Percentiles rank a stretch among this genome's conserved stretches.
Conservation (phyloP, 2,329 filamentous ascomycete genomes). For the Drechslerella stenobrocha region DNA sequence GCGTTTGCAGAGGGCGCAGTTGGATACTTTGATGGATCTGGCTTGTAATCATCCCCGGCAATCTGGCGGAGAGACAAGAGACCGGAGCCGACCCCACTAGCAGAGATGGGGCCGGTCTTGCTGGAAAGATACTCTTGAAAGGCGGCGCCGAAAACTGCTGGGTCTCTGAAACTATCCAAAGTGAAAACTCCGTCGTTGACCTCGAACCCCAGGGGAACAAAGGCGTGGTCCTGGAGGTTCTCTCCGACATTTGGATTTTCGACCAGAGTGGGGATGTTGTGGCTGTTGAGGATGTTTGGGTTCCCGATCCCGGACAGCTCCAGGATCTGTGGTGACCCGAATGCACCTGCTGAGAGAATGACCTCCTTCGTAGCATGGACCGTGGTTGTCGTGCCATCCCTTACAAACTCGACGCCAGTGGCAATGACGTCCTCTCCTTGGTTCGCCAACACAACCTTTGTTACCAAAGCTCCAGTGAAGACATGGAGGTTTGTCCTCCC, state of each 20-base stretch:
- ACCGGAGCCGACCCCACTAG: slow-evolving; percentile 27
- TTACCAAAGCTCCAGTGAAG: slow-evolving; percentile 59
- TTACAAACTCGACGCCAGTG: slow-evolving; percentile 58
- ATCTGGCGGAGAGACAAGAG: slow-evolving; percentile 38
- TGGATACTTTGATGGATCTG: background rate
- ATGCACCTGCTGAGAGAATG: slow-evolving; percentile 64
- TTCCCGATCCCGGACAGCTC: slow-evolving; percentile 66
- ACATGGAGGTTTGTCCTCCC: slow-evolving; percentile 59
- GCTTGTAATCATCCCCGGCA: slow-evolving; percentile 13
- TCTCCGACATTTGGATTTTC: slow-evolving; percentile 59
- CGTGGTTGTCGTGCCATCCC: slow-evolving; percentile 53
- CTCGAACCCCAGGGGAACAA: slow-evolving; percentile 34
- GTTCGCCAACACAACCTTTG: slow-evolving; percentile 58
- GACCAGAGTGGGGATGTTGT: slow-evolving; percentile 58
- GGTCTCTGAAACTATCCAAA: slow-evolving; percentile 34
- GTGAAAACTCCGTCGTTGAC: slow-evolving; percentile 40
- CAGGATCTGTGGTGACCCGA: slow-evolving; percentile 64
- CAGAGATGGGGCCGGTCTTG: slow-evolving; percentile 29
- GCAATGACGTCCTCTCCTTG: slow-evolving; percentile 52
- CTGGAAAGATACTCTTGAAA: slow-evolving; percentile 24
- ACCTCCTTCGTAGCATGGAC: slow-evolving; percentile 59
- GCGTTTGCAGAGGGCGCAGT: background rate
- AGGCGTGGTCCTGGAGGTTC: slow-evolving; percentile 59
- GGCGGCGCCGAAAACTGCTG: slow-evolving; percentile 22
- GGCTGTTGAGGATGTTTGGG: slow-evolving; percentile 56